phyloP scores from a whole-genome alignment of 768 basidiomycete species.

The Gelatoporia subvermispora region DNA sequence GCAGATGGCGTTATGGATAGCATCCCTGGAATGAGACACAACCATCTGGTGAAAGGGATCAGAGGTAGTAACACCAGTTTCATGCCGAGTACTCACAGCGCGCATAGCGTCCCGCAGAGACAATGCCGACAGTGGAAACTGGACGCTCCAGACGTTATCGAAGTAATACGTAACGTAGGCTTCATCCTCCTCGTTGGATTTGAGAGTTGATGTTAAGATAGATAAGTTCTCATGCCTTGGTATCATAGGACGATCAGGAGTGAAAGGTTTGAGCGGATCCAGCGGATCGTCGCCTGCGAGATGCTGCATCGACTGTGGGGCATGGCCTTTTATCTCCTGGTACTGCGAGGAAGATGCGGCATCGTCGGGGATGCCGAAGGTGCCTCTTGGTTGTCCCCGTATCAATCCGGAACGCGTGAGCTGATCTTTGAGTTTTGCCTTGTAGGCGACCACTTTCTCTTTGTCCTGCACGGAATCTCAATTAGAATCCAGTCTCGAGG shows the following conservation, averaged over 20 bases:
- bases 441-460: conserved; percentile 75
- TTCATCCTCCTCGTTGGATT: too few relatives aligned
- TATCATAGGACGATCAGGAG: too few relatives aligned
- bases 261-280: too few relatives aligned
- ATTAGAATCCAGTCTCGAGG: not conserved
- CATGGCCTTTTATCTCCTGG: too few relatives aligned
- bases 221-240: conserved; percentile 9
- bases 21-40: conserved; percentile 60
- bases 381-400: conserved; percentile 71
- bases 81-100: conserved; percentile 40
- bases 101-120: conserved; percentile 60
- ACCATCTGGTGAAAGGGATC: conserved; percentile 37
- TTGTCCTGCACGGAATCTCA: conserved; percentile 54
- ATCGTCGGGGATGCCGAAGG: conserved; percentile 24
- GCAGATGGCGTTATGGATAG: conserved; percentile 67
- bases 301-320: too few relatives aligned
- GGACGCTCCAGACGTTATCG: conserved; percentile 59
- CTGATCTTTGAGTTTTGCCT: conserved; percentile 81
- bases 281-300: too few relatives aligned
- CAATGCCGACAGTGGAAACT: conserved; percentile 62
- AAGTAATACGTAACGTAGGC: conserved; percentile 74
- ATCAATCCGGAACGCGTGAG: conserved; percentile 74
- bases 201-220: too few relatives aligned
- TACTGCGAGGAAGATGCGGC: too few relatives aligned
- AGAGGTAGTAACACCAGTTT: not conserved